Base-by-base conservation (phyloP, 768 basidiomycete species). In the Russula sp. region DNA sequence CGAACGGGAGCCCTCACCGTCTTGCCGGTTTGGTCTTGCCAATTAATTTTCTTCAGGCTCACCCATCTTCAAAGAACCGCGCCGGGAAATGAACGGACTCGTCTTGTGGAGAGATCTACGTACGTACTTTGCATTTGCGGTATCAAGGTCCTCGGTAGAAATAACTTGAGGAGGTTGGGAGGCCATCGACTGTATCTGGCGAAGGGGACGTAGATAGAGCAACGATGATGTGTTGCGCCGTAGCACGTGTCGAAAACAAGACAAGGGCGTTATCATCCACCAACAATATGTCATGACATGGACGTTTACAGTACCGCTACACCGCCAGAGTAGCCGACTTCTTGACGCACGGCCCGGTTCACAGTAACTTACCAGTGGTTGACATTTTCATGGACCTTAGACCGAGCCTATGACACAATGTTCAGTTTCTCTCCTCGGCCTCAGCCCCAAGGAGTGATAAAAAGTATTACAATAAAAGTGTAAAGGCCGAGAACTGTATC, bases 11-110 rank as follows among this genome's bases (percentile, higher is more conserved):
- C 11, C 6, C 45, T 35, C 62, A 90, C 92, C 77, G 88, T 77
- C 69, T 77, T 82, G 2, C 93, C 93, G 13, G 84, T 83, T 65
- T 84, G 79, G 76, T 97, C 95, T 58, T 79, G 72, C 75, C 88
- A 98, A 49, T 80, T 80, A 66, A 96, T 84, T 73, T 86, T 88
- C 73, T 89, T 88, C 68, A 97, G 75, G 9, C 84, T 83, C 56
- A 97, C 78, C 88, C 93, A 97, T 76, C 92, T 95, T 51, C n/a
- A 32, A 41, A 34, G 54, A 29, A 60, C 45, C n/a, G 3, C 16
- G 2, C 7, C n/a, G 14, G 5, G 25, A 20, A n/a, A 50, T 56
- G 55, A 49, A 18, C n/a, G 20, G 42, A 36, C 57, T 34, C 29
- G 56, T 32, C 14, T 25, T 32, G 10, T n/a, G 47, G 18, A 45